Percentiles rank a stretch among this genome's conserved stretches.
phyloP scores from a whole-genome alignment of 225 moss, liverwort and hornwort species.

The Pseudoscleropodium purum region DNA sequence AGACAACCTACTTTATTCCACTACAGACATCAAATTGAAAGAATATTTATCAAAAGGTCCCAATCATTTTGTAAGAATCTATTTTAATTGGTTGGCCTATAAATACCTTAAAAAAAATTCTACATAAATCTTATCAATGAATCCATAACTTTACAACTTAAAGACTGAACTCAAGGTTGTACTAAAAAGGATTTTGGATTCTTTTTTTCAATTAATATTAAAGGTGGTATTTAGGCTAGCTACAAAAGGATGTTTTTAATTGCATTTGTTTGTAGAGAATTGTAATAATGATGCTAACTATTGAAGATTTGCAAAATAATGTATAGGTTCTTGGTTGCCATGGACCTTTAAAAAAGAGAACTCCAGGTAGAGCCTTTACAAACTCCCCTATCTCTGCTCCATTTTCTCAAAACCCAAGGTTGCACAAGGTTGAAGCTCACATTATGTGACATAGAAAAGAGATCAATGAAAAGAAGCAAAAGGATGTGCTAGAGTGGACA shows the following conservation, averaged over 20 bases:
- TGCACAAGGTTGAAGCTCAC: background rate
- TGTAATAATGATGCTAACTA: background rate
- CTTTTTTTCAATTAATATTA: too few relatives aligned
- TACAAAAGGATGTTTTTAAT: background rate
- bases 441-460: background rate
- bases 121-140: background rate
- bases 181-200: background rate
- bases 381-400: constrained; percentile 9
- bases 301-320: background rate
- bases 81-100: background rate
- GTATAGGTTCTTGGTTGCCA: constrained; percentile 42
- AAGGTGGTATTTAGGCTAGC: background rate
- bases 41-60: background rate
- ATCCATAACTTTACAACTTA: background rate
- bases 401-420: constrained; percentile 4
- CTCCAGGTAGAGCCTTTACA: constrained; percentile 15
- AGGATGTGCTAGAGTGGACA: background rate
- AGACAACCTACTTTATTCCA: background rate
- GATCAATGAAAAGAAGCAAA: background rate
- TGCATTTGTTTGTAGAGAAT: background rate
- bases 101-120: background rate
- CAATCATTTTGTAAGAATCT: background rate
- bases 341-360: constrained; percentile 22
- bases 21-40: background rate
- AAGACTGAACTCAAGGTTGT: background rate